These are phyloP conservation scores for Raddia guianensis DNA, from an alignment of 176 grass and related monocot species.

Conservation along the genomic window DNA sequence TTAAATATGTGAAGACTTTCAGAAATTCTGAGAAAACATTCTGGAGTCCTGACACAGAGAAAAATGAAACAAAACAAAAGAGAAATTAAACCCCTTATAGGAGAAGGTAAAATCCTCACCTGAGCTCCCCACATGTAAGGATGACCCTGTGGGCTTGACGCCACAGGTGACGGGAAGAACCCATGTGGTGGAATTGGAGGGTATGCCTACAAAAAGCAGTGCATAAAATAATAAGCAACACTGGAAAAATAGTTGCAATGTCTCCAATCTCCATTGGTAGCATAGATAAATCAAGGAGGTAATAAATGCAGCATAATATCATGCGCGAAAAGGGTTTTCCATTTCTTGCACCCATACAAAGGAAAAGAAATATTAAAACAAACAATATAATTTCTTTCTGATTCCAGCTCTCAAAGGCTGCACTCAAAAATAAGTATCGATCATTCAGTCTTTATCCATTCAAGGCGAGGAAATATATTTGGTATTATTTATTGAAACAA, in stretches of 20 bases:
- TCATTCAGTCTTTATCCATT: neutral
- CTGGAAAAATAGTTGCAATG: neutral
- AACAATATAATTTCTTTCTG: neutral
- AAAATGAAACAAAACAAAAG: constrained; percentile 23
- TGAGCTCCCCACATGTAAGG: constrained; percentile 98
- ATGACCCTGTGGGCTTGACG: constrained; percentile 81
- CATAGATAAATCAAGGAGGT: constrained; percentile 6
- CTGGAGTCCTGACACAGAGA: constrained; percentile 25
- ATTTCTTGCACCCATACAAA: neutral
- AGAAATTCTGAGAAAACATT: constrained; percentile 11
- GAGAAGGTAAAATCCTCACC: constrained; percentile 41
- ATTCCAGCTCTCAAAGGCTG: neutral
- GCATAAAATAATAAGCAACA: constrained; percentile 27
- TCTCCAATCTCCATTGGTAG: neutral
- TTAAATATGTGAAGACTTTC: constrained; percentile 7
- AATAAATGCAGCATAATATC: constrained; percentile 15
- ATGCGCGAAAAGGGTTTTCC: neutral
- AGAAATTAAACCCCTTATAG: neutral
- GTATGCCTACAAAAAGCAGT: constrained; percentile 62
- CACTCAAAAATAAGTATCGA: neutral
- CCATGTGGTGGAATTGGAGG: constrained; percentile 89
- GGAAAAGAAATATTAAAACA: neutral
- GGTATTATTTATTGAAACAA: neutral
- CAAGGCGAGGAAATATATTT: neutral
- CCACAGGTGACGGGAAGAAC: constrained; percentile 71